phyloP scores from a whole-genome alignment of 345 rosid genomes.

The Salix koriyanagi region DNA sequence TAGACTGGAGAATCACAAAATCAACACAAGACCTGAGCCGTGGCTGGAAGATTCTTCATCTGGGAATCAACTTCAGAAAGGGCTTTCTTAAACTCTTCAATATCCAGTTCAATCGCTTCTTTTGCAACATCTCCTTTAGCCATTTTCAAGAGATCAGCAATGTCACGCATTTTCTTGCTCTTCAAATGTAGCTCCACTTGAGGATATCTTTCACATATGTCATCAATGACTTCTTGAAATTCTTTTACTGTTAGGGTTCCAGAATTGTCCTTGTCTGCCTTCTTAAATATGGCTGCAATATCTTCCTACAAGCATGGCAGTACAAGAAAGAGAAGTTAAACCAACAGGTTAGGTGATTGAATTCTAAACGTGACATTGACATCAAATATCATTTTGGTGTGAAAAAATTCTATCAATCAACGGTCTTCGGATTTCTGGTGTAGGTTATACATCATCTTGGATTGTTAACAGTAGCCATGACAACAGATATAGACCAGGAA shows the following conservation, averaged over 20 bases:
- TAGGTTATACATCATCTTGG: background rate
- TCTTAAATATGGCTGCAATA: conserved; percentile 64
- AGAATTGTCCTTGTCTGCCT: conserved; percentile 89
- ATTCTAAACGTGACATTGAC: background rate
- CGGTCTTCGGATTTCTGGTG: background rate
- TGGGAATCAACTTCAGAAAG: conserved; percentile 79
- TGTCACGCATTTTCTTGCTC: conserved; percentile 55
- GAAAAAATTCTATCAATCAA: background rate
- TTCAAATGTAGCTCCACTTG: conserved; percentile 85
- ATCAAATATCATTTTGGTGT: background rate
- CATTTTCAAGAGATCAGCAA: conserved; percentile 64
- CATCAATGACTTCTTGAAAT: conserved; percentile 67
- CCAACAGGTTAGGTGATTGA: background rate
- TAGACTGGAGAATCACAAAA: background rate
- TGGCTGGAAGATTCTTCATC: conserved; percentile 93
- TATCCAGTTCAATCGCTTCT: conserved; percentile 60
- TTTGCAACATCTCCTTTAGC: conserved; percentile 53
- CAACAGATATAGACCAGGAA: background rate
- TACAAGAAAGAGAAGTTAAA: background rate
- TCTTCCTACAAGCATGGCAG: conserved; percentile 55
- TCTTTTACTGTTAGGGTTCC: conserved; percentile 80
- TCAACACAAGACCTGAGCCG: conserved; percentile 65
- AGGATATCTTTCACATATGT: conserved; percentile 85
- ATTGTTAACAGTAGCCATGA: background rate
- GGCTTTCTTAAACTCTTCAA: conserved; percentile 76